A percentile compares a stretch with the other conserved stretches of the same genome.
These are phyloP conservation scores for Cladosporium sp. DNA, from an alignment of 2,329 filamentous ascomycete species.

Conservation along the genomic window DNA sequence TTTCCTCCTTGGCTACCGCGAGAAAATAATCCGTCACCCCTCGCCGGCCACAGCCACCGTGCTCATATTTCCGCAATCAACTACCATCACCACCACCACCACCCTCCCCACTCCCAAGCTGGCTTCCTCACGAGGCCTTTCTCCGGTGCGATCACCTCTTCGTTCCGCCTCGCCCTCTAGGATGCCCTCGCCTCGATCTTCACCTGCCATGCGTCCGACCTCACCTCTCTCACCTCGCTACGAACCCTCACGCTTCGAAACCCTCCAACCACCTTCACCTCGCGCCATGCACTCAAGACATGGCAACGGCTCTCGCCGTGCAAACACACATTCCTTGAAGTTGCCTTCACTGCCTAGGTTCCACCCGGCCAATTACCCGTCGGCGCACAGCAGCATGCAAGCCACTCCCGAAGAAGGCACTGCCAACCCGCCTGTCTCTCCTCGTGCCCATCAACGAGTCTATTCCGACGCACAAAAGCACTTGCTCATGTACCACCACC, in stretches of 20 bases:
- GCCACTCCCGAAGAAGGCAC: slow-evolving; percentile 37
- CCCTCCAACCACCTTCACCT: slow-evolving; percentile 27
- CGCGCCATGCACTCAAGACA: slow-evolving; percentile 24
- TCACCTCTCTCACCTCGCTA: slow-evolving; percentile 31
- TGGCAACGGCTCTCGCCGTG: slow-evolving; percentile 31
- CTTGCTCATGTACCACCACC: slow-evolving; percentile 45
- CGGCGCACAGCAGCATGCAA: slow-evolving; percentile 30
- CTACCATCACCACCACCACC: slow-evolving; percentile 4
- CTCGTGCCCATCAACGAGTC: slow-evolving; percentile 38
- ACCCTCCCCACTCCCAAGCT: slow-evolving; percentile 12
- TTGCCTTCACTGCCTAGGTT: slow-evolving; percentile 48
- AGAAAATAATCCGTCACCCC: background rate
- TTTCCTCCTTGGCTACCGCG: slow-evolving; percentile 4
- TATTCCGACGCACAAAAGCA: slow-evolving; percentile 46
- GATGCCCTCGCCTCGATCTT: slow-evolving; percentile 32
- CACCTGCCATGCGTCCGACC: slow-evolving; percentile 29
- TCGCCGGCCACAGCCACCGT: background rate
- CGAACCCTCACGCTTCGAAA: slow-evolving; percentile 28
- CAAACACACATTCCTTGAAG: slow-evolving; percentile 36
- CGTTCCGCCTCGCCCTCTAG: slow-evolving; percentile 11
- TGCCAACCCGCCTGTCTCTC: slow-evolving; percentile 41
- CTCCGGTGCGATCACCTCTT: slow-evolving; percentile 12
- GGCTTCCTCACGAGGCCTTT: slow-evolving; percentile 17
- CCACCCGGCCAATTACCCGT: slow-evolving; percentile 49
- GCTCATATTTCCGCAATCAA: slow-evolving; percentile 11